Evolutionary conservation across 345 rosid genomes (phyloP).

Genomic region (Euphorbia lathyris): DNA sequence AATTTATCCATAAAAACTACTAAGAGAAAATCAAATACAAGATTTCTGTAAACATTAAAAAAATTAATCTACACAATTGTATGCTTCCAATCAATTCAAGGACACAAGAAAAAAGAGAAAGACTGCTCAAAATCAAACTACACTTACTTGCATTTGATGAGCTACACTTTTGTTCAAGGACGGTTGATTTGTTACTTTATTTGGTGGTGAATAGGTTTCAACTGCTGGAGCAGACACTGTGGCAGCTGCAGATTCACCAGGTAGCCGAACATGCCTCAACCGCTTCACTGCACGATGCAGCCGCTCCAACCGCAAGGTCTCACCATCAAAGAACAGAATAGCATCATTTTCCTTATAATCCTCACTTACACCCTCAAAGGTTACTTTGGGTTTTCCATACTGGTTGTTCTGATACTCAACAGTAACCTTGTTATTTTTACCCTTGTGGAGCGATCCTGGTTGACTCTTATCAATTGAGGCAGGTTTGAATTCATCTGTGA

Average conservation of each 20-base stretch:
- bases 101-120: background rate
- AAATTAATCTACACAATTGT: too few species aligned
- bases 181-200: slow-evolving; percentile 19
- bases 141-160: slow-evolving; percentile 33
- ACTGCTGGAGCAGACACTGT: slow-evolving; percentile 7
- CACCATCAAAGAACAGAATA: slow-evolving; percentile 27
- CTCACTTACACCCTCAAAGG: slow-evolving; percentile 25
- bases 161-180: slow-evolving; percentile 19
- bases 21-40: background rate
- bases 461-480: slow-evolving; percentile 28
- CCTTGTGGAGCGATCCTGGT: slow-evolving; percentile 24
- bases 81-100: slow-evolving; percentile 5
- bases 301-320: slow-evolving; percentile 21
- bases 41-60: background rate
- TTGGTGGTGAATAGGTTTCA: slow-evolving; percentile 6
- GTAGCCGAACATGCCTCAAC: slow-evolving; percentile 26
- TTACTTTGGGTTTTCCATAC: slow-evolving; percentile 19
- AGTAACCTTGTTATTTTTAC: slow-evolving; percentile 19
- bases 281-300: slow-evolving; percentile 29
- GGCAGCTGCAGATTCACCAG: slow-evolving; percentile 21
- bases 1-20: background rate
- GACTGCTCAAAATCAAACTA: slow-evolving; percentile 1
- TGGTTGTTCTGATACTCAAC: slow-evolving; percentile 30
- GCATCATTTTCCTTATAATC: slow-evolving; percentile 31
- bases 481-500: slow-evolving; percentile 25